A percentile compares a stretch with the other conserved stretches of the same genome.
phyloP scores from a whole-genome alignment of 2,329 filamentous ascomycete genomes.

The Cercospora berteroae region DNA sequence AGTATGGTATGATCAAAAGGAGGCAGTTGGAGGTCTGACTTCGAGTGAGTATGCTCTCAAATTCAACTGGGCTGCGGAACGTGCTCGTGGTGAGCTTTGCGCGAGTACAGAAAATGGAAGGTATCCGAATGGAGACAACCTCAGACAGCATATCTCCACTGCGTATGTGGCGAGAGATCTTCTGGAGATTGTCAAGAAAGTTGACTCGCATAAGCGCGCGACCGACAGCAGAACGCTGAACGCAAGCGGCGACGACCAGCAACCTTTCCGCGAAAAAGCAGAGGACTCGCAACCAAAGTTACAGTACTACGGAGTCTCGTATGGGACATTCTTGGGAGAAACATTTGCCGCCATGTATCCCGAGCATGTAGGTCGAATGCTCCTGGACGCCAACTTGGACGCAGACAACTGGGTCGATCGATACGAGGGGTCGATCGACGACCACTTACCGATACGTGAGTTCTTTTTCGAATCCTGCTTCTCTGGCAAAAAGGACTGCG shows the following conservation, averaged over 20 bases:
- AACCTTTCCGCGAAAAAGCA: background rate
- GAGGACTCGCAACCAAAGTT: conserved; percentile 11
- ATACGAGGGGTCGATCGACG: conserved; percentile 24
- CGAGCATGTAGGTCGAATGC: conserved; percentile 15
- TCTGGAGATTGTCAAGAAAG: conserved; percentile 16
- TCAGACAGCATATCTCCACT: conserved; percentile 39
- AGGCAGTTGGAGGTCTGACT: conserved; percentile 18
- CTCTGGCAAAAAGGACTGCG: conserved; percentile 11
- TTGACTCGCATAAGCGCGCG: conserved; percentile 10
- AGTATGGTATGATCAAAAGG: conserved; percentile 35
- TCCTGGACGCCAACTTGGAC: conserved; percentile 33
- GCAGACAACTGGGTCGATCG: conserved; percentile 33
- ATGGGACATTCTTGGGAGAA: conserved; percentile 17
- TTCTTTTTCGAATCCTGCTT: conserved; percentile 20
- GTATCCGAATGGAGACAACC: conserved; percentile 23
- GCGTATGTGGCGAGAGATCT: conserved; percentile 16
- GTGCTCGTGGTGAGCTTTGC: conserved; percentile 36
- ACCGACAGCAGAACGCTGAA: background rate
- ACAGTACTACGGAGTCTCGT: conserved; percentile 38
- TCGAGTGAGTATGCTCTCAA: conserved; percentile 28
- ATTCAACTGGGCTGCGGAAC: conserved; percentile 38
- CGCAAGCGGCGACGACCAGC: background rate
- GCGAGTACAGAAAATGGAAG: conserved; percentile 37
- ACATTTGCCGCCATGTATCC: conserved; percentile 16
- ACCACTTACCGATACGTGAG: conserved; percentile 13